Conservation (phyloP, 345 rosid genomes). For the Syzygium jambos region DNA sequence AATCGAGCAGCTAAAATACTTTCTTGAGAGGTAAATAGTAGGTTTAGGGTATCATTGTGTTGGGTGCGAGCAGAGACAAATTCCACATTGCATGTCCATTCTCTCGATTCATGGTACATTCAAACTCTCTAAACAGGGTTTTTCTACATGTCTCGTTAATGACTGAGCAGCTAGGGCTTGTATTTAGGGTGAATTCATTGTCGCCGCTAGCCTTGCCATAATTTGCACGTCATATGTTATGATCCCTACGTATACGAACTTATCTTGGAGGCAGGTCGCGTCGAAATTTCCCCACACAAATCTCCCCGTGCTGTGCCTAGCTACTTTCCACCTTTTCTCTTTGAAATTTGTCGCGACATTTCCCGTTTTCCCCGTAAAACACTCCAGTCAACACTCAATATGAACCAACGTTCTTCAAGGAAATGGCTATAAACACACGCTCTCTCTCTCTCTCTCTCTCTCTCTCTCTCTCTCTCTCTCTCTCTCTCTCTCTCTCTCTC, state of each 20-base stretch:
- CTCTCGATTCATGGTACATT: neutral
- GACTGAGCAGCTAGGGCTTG: neutral
- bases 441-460: too few species aligned
- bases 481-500: neutral
- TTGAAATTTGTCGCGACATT: neutral
- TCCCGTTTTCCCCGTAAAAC: neutral
- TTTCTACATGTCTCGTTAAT: neutral
- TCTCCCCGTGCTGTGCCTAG: neutral
- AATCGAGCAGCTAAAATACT: neutral
- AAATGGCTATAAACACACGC: neutral
- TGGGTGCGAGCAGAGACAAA: neutral
- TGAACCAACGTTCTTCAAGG: neutral
- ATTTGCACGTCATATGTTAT: neutral
- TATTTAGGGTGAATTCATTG: neutral
- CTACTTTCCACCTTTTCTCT: neutral
- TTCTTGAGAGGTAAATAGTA: neutral
- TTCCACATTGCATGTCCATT: neutral
- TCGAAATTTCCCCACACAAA: neutral
- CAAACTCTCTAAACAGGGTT: neutral
- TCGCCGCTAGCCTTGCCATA: neutral
- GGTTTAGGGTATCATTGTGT: neutral
- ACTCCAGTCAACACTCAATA: neutral
- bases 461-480: fast-evolving
- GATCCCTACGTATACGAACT: neutral
- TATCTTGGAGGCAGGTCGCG: neutral